A percentile compares a stretch with the other conserved stretches of the same genome.
Evolutionary conservation across 2,329 filamentous ascomycete species (phyloP).

Genomic region (Pseudogymnoascus pannorum): DNA sequence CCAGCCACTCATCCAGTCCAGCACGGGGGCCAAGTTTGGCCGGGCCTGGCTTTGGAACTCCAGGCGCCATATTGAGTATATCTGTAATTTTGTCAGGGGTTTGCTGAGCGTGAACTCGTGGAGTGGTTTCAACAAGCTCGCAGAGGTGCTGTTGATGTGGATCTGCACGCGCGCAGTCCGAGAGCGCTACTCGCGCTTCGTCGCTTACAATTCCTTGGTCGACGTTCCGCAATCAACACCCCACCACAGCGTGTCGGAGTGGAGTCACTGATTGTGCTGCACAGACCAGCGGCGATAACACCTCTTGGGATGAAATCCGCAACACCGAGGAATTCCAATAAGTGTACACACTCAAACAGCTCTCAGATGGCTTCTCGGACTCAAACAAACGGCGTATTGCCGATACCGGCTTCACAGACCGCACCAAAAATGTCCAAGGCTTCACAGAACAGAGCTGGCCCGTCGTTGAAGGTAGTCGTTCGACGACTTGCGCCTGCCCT

Average conservation of each 20-base stretch:
- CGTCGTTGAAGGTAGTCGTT: conserved; percentile 74
- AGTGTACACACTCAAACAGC: not conserved
- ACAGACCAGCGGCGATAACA: conserved; percentile 8
- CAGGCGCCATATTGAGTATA: conserved; percentile 12
- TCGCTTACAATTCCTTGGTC: conserved; percentile 7
- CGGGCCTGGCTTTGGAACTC: conserved; percentile 82
- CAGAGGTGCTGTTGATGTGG: conserved; percentile 4
- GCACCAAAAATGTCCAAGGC: conserved; percentile 35
- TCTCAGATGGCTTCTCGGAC: conserved; percentile 18
- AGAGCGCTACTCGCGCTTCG: conserved; percentile 7
- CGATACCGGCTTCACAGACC: conserved; percentile 40
- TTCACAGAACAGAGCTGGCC: conserved; percentile 37
- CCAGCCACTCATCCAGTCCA: conserved; percentile 91
- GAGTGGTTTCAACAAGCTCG: not conserved
- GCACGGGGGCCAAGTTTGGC: conserved; percentile 77
- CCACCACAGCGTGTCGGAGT: not conserved
- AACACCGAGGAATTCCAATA: not conserved
- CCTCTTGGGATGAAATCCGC: not conserved
- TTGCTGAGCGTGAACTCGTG: conserved; percentile 4
- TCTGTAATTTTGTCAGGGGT: not conserved
- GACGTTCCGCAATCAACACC: not conserved
- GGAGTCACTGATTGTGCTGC: conserved; percentile 6
- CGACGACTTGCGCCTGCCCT: conserved; percentile 80
- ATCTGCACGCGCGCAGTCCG: conserved; percentile 7
- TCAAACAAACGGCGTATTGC: conserved; percentile 46